A percentile compares a stretch with the other conserved stretches of the same genome.
Evolutionary conservation across 108 stramenopile genomes (phyloP).

Genomic region (Cyclotella choctawhatcheeana): DNA sequence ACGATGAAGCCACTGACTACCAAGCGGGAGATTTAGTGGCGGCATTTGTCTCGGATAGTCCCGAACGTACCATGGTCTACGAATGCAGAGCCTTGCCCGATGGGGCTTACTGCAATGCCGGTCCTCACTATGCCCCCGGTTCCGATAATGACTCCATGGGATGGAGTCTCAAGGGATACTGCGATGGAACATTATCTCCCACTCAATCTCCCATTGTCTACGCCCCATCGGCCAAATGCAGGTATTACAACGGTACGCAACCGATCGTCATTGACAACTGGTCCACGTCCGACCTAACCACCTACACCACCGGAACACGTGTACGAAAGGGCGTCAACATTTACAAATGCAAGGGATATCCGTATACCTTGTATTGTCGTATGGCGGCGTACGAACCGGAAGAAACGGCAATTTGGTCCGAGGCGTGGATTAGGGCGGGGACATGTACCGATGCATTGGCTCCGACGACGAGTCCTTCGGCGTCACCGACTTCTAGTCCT

Average conservation of each 20-base stretch:
- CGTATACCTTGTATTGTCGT: not conserved
- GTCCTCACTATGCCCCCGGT: constrained; percentile 2
- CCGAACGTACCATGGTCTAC: constrained; percentile 16
- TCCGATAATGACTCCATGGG: constrained; percentile 2
- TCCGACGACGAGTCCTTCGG: not conserved
- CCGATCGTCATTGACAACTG: constrained; percentile 2
- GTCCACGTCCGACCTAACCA: not conserved
- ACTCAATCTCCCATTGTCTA: constrained; percentile 5
- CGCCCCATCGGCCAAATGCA: not conserved
- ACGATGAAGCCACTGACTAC: not conserved
- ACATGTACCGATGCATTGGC: not conserved
- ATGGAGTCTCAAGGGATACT: constrained; percentile 21
- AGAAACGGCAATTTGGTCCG: not conserved
- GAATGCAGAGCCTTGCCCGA: constrained; percentile 21
- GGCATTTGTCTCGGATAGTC: not conserved
- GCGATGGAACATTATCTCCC: constrained; percentile 14
- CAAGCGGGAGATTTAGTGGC: not conserved
- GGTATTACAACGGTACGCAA: constrained; percentile 1
- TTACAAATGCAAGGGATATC: constrained; percentile 9
- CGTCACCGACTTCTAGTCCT: not conserved
- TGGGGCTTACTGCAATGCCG: constrained; percentile 20
- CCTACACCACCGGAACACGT: not conserved
- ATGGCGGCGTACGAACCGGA: constrained; percentile 8
- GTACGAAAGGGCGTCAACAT: constrained; percentile 3
- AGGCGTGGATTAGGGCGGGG: not conserved